Base-by-base conservation (phyloP, 2,329 filamentous ascomycete genomes). In the Ceratocystis papillata region DNA sequence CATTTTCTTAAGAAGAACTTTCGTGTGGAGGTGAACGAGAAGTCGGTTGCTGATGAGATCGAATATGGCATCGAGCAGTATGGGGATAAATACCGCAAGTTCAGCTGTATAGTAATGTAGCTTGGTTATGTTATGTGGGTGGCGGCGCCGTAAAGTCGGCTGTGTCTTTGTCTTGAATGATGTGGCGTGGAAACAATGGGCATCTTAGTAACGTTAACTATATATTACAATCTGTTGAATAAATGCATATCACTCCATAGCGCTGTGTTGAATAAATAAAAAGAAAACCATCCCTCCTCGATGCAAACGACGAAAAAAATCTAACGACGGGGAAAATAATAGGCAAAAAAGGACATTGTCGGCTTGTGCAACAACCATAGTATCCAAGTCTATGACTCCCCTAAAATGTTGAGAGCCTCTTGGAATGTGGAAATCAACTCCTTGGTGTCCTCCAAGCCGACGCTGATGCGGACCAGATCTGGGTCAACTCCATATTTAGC, bases 401-500 rank as follows among this genome's bases (percentile, higher is more conserved):
- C 44, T 61, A 33, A 57, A 3, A 83, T 87, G 65, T 82, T 78
- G 68, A 97, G 77, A n/a, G 93, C 93, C 62, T 74, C 78, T 67
- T 80, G 76, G 72, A 97, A 89, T 20, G 81, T 82, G 15, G 74
- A 75, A 41, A 82, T 80, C 71, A 97, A 75, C 67, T 86, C 82
- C 28, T 80, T 77, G 1, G 85, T 82, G 68, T 94, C 89, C 74
- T 99, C 94, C 63, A 99, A 76, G 0, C 94, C 94, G 64, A 97
- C 88, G 72, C 92, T 96, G 70, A 97, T 84, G 53, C 94, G 83
- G 61, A 97, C 81, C 66, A 99, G 76, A 73, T 90, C 83, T 1
- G 84, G 83, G 65, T 94, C 87, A 2, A 96, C 89, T 0, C 92
- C 90, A 74, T 87, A 93, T 68, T 86, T 79, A 30, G 82, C 84